A percentile compares a stretch with the other conserved stretches of the same genome.
phyloP scores from a whole-genome alignment of 202 grass and related monocot species.

The Saccharum hybrid region DNA sequence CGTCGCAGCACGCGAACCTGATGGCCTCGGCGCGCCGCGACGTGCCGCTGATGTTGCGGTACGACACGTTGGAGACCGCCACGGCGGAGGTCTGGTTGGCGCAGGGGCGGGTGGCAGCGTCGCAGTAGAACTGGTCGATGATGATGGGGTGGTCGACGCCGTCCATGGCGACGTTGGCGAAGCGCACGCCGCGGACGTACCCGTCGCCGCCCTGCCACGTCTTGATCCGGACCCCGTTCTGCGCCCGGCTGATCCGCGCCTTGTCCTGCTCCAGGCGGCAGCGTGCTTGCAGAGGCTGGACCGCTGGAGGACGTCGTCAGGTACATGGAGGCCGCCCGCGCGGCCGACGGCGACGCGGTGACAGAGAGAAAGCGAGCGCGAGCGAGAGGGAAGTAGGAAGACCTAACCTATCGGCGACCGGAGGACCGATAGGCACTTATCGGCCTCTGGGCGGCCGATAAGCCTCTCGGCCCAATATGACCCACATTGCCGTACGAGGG shows the following conservation, averaged over 20 bases:
- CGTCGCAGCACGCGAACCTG: too few species aligned
- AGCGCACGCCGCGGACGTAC: constrained; percentile 62
- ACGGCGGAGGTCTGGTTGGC: constrained; percentile 64
- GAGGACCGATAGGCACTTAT: too few species aligned
- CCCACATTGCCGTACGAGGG: too few species aligned
- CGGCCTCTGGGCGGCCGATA: too few species aligned
- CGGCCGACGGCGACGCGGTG: too few species aligned
- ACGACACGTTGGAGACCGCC: not conserved
- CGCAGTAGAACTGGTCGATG: constrained; percentile 99
- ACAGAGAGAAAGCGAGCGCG: too few species aligned
- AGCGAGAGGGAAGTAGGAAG: too few species aligned
- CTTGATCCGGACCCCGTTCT: constrained; percentile 92
- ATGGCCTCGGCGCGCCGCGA: too few species aligned
- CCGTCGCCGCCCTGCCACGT: constrained; percentile 94
- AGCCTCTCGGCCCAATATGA: too few species aligned
- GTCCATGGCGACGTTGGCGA: constrained; percentile 67
- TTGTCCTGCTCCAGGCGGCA: constrained; percentile 18
- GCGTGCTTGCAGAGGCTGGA: constrained; percentile 49
- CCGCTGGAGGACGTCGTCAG: constrained; percentile 78
- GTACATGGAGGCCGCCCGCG: too few species aligned
- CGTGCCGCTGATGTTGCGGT: too few species aligned
- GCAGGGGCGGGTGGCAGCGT: constrained; percentile 49
- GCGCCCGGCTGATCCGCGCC: constrained; percentile 54
- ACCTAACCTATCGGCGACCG: too few species aligned
- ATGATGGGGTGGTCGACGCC: constrained; percentile 85